Conservation (phyloP, 306 rosid genomes). For the Cyclanthera cordifolia region DNA sequence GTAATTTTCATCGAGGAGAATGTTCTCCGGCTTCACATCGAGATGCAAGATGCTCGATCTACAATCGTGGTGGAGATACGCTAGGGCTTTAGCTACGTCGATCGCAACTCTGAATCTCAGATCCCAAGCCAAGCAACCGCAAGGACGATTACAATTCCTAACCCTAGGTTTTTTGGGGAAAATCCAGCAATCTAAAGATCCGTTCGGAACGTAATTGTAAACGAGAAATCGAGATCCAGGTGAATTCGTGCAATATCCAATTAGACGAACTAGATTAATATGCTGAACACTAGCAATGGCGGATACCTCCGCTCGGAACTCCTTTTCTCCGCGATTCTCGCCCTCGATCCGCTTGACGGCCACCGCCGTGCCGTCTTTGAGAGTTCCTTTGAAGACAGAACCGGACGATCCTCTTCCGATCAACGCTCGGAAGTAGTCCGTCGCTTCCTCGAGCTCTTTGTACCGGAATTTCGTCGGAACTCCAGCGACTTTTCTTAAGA, state of each 20-base stretch:
- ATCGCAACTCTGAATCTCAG: slow-evolving; percentile 51
- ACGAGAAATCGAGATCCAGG: slow-evolving; percentile 54
- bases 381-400: slow-evolving; percentile 66
- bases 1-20: slow-evolving; percentile 57
- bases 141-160: not conserved
- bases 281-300: slow-evolving; percentile 88
- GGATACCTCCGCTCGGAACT: slow-evolving; percentile 74
- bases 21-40: slow-evolving; percentile 89
- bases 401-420: slow-evolving; percentile 73
- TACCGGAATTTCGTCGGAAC: slow-evolving; percentile 60
- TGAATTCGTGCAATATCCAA: slow-evolving; percentile 54
- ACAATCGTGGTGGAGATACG: slow-evolving; percentile 80
- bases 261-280: slow-evolving; percentile 54
- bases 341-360: slow-evolving; percentile 62
- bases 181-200: slow-evolving; percentile 78
- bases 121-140: slow-evolving; percentile 66
- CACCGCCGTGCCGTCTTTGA: slow-evolving; percentile 59
- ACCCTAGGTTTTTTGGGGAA: slow-evolving; percentile 26
- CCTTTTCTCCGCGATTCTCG: slow-evolving; percentile 57
- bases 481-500: slow-evolving; percentile 72
- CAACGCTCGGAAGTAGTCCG: slow-evolving; percentile 46
- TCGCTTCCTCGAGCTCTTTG: slow-evolving; percentile 77
- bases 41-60: slow-evolving; percentile 64
- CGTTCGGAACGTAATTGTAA: slow-evolving; percentile 59
- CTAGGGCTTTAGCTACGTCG: slow-evolving; percentile 66